These are phyloP conservation scores for Boletellus emodensis DNA, from an alignment of 768 basidiomycete genomes.

Conservation along the genomic window DNA sequence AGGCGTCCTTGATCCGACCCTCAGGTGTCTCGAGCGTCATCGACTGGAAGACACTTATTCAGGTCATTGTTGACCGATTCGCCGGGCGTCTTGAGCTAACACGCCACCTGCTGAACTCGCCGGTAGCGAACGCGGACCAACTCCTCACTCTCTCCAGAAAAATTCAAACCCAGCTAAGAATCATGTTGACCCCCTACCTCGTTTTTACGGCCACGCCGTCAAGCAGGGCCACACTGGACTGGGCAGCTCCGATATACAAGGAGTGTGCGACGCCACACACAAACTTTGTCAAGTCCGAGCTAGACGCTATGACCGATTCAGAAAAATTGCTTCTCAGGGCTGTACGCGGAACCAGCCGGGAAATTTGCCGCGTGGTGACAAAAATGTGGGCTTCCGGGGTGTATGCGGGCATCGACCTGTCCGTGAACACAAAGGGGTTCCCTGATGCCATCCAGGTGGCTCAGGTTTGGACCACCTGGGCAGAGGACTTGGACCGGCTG, in stretches of 20 bases:
- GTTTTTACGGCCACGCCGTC: conserved; percentile 6
- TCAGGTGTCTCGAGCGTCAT: conserved; percentile 20
- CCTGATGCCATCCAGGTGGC: neutral
- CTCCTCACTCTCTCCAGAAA: conserved; percentile 3
- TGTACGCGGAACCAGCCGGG: conserved; percentile 33
- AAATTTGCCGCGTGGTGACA: conserved; percentile 44
- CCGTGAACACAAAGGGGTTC: neutral
- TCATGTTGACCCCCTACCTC: conserved; percentile 27
- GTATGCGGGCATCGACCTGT: conserved; percentile 7
- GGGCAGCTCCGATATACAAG: conserved; percentile 27
- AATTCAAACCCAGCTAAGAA: conserved; percentile 17
- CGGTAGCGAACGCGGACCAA: neutral
- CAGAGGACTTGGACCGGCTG: conserved; percentile 28
- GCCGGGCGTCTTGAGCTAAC: conserved; percentile 27
- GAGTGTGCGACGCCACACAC: conserved; percentile 26
- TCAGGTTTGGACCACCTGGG: conserved; percentile 31
- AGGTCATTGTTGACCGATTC: conserved; percentile 28
- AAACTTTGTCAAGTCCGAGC: neutral
- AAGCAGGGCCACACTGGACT: conserved; percentile 5
- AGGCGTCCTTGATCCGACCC: conserved; percentile 8
- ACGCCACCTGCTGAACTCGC: conserved; percentile 16
- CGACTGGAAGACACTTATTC: conserved; percentile 30
- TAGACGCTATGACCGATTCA: conserved; percentile 19
- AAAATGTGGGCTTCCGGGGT: conserved; percentile 31
- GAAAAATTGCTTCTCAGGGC: conserved; percentile 24